Evolutionary conservation across 805 yeast genomes (phyloP), one percentile per base, ranked within the genome.

Genomic region (Debaryomyces prosopidis): DNA sequence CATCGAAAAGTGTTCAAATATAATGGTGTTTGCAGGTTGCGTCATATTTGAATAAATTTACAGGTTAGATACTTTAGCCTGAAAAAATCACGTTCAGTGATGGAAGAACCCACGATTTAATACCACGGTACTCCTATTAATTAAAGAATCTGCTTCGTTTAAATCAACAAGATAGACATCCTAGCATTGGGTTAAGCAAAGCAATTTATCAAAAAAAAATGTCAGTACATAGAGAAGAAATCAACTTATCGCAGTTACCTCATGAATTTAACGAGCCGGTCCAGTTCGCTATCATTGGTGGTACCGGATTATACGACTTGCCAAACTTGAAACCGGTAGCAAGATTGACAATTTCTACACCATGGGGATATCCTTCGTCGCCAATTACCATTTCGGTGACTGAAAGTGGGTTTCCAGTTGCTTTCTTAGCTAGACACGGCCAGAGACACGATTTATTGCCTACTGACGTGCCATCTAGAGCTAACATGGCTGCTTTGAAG

Each of bases 291-390:
- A 81, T 94, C 54, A 94, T 94, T 63, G 99, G 99, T 34, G 99
- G 99, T 34, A 94, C 99, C 4, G 99, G 99, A n/a, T 78, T 94
- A 26, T 94, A 94, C 73, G 87, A 88, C 47, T 75, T 94, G 46
- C 88, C 85, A 34, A 82, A 88, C 46, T 75, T 94, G 45, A 79
- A 84, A 39, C 95, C 96, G 3, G 96, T 92, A 38, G 96, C 97
- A 12, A 75, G 85, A 54, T 69, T 94, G 35, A 81, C 89, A 12
- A 69, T 90, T 47, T 79, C 86, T 15, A 94, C 99, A 3, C 99
- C 99, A 17, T 94, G 98, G 98, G 99, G 99, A 9, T 79, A 77
- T 54, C 97, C 99, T 17, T 90, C 97, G 4, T 85, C 96, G 11
- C 91, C 97, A 33, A 87, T 94, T 61, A 91, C 97, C 40, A 83